Base-by-base conservation (phyloP, 2,329 filamentous ascomycete species). In the Lomentospora prolificans region DNA sequence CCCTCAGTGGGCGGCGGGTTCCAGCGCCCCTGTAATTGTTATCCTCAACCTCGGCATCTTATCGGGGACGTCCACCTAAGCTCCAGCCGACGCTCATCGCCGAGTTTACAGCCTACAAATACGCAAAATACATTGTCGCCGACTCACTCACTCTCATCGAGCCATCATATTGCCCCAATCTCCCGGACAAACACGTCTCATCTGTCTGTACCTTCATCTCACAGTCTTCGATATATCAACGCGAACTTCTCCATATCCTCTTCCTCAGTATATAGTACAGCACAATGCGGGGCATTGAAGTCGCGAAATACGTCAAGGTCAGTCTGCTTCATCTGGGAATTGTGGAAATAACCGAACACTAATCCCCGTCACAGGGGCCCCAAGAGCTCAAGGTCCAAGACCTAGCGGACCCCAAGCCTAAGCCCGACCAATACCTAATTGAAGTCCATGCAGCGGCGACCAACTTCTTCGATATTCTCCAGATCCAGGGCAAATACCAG, bases 401-500 rank as follows among this genome's bases (percentile, higher is more conserved):
- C 22, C 79, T 96, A 12, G 84, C 90, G 17, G 88, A 90, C 55
- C 91, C 90, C 1, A 72, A 74, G 1, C 89, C 90, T 1, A 76
- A 78, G 7, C 71, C 82, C 30, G 75, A 87, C 65, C 83, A 96
- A 72, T 97, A 96, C 69, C 78, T 95, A 60, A 87, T 97, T 67
- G 81, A 85, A 65, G 87, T 97, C 64, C 88, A 90, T 70, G 89
- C 92, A 50, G 81, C 87, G 0, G 92, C 90, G 19, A 89, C 89
- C 64, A 97, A 97, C 74, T 97, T 97, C 80, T 97, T 96, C 75
- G 92, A 97, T 69, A 87, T 96, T 57, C 82, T 97, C 55, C 92
- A 97, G 67, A 90, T 96, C 66, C 86, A 90, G 66, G 92, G 92
- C 57, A 95, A 95, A 80, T 97, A 97, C 72, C 92, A 97, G 67